These are phyloP conservation scores for Fusarium duplospermum DNA, from an alignment of 2,329 filamentous ascomycete genomes.

Conservation along the genomic window DNA sequence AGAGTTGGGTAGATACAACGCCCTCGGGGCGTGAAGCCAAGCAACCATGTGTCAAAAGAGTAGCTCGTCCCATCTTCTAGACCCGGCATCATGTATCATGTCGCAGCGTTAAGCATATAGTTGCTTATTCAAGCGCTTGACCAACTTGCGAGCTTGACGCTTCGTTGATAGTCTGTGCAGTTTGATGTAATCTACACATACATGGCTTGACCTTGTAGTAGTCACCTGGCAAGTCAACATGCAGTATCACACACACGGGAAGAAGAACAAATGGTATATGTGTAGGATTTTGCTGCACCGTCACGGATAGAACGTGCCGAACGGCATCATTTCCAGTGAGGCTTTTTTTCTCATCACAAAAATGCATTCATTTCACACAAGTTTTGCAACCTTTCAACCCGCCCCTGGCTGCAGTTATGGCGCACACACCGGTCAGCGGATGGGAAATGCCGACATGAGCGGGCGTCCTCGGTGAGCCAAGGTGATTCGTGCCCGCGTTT, in stretches of 20 bases:
- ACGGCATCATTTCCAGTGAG: conserved; percentile 11
- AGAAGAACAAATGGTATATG: neutral
- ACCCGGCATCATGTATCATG: neutral
- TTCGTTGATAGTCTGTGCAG: neutral
- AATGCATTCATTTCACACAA: neutral
- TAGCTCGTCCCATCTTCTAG: neutral
- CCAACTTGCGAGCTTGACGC: neutral
- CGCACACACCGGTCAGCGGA: conserved; percentile 28
- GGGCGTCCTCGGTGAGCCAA: neutral
- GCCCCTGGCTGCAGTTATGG: neutral
- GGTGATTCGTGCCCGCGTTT: conserved; percentile 39
- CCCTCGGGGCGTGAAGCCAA: neutral
- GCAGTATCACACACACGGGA: neutral
- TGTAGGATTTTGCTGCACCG: conserved; percentile 17
- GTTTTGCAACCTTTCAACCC: neutral
- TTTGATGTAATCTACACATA: neutral
- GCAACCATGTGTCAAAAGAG: neutral
- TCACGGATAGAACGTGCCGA: conserved; percentile 35
- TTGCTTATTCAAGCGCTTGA: neutral
- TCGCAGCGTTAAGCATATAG: neutral
- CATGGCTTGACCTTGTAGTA: neutral
- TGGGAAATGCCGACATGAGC: conserved; percentile 27
- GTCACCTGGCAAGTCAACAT: neutral
- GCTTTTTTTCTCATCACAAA: conserved; percentile 13
- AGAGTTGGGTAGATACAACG: neutral